Percentiles rank a stretch among this genome's conserved stretches.
These are phyloP conservation scores for Austropuccinia psidii DNA, from an alignment of 1,284 basidiomycete genomes.

Conservation along the genomic window DNA sequence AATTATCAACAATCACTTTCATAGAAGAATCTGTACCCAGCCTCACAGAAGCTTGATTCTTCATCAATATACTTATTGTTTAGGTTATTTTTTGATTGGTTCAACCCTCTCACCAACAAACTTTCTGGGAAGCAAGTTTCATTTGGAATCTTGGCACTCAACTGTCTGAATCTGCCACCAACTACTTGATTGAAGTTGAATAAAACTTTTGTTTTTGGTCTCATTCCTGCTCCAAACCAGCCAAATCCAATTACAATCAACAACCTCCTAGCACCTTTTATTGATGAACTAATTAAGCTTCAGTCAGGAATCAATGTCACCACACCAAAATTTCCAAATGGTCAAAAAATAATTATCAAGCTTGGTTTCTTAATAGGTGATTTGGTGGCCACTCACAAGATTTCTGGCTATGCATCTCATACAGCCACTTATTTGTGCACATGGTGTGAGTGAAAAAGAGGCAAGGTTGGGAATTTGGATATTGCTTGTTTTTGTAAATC, in stretches of 20 bases:
- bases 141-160: background rate
- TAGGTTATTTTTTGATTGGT: background rate
- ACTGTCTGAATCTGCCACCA: constrained; percentile 9
- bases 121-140: background rate
- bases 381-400: background rate
- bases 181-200: background rate
- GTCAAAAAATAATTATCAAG: background rate
- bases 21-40: no score
- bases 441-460: background rate
- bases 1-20: background rate
- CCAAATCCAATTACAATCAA: background rate
- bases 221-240: background rate
- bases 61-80: background rate
- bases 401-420: constrained; percentile 7
- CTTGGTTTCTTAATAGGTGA: background rate
- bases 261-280: background rate
- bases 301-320: background rate
- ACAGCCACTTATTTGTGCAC: background rate
- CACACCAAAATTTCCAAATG: background rate
- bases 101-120: constrained; percentile 2
- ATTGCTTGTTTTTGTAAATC: no score
- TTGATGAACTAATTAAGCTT: background rate
- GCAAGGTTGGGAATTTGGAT: no score
- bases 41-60: background rate
- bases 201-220: background rate